Base-by-base conservation (phyloP, 1,284 basidiomycete genomes). In the Vanrija humicola region DNA sequence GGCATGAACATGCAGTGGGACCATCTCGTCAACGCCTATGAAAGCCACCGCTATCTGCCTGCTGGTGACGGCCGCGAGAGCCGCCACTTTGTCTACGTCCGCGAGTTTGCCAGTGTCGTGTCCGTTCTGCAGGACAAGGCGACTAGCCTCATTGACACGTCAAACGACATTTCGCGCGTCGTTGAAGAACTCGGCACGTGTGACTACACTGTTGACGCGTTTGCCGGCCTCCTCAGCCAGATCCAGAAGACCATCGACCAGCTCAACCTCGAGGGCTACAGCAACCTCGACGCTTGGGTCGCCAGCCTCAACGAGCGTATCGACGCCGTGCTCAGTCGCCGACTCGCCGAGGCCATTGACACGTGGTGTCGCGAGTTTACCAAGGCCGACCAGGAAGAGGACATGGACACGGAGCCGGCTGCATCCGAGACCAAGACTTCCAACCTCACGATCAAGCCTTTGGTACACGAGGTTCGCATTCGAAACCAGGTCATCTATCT, bases 401-500 rank as follows among this genome's bases (percentile, higher is more conserved):
- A 87, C 68, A 86, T 88, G 53, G 88, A 90, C 64, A 88, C 86
- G 82, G 87, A 85, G 10, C 10, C 46, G 8, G 56, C 62, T 38
- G 62, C 55, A 10, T 56, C 66, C 42, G 48, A 45, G 1, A 40
- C 38, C 3, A 28, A 28, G 28, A 25, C 39, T 5, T 28, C 56
- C 8, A 38, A 48, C 15, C 47, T 64, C 38, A 52, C 52, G 0
- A 77, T 94, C 63, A 86, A 90, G 67, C 86, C 90, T 0, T 86
- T 95, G 53, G 81, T 93, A 3, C 93, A 98, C 73, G 93, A 98
- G 73, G 89, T 98, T 58, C 84, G 94, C 70, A 97, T 98, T 81
- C 90, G 94, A 72, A 96, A 98, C 72, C 95, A 98, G 74, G 90
- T 97, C 66, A 97, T 99, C 76, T 97, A 96, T 80, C 82, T 98